Evolutionary conservation across 2,329 filamentous ascomycete species (phyloP).

Genomic region (Exophiala bonariae): DNA sequence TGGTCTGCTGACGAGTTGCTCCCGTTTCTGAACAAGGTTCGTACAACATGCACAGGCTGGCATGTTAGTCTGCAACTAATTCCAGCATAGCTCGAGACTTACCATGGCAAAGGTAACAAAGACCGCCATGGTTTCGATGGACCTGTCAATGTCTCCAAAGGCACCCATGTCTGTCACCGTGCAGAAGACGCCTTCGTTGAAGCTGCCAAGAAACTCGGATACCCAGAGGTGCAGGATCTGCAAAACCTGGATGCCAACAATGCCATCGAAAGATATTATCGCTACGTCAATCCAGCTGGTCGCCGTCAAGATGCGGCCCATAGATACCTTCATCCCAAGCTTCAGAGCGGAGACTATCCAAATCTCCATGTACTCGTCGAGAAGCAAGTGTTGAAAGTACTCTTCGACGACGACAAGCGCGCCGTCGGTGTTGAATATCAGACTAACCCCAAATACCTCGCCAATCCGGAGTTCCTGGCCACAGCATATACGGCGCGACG

Average conservation of each 20-base stretch:
- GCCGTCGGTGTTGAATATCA: conserved; percentile 63
- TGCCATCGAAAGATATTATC: conserved; percentile 44
- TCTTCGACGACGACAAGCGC: conserved; percentile 53
- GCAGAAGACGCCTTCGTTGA: conserved; percentile 53
- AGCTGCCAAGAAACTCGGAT: conserved; percentile 50
- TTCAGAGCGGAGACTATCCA: conserved; percentile 50
- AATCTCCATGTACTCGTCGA: conserved; percentile 62
- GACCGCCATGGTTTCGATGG: conserved; percentile 55
- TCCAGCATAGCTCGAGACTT: conserved; percentile 53
- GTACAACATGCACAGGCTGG: neutral
- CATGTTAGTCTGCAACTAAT: neutral
- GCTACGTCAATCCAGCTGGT: conserved; percentile 54
- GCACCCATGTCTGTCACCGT: conserved; percentile 43
- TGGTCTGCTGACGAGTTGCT: conserved; percentile 54
- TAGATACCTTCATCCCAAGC: conserved; percentile 54
- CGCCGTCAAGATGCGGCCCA: conserved; percentile 60
- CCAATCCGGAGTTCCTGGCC: conserved; percentile 5
- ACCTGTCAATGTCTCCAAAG: conserved; percentile 56
- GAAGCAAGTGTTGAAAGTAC: conserved; percentile 55
- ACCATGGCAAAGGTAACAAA: conserved; percentile 47
- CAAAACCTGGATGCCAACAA: conserved; percentile 48
- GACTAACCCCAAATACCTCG: conserved; percentile 44
- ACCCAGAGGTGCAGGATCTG: conserved; percentile 54
- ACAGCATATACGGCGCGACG: conserved; percentile 9
- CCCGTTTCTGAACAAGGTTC: conserved; percentile 54